Evolutionary conservation across 257 asterid species (phyloP).

Genomic region (Jasminum sambac): DNA sequence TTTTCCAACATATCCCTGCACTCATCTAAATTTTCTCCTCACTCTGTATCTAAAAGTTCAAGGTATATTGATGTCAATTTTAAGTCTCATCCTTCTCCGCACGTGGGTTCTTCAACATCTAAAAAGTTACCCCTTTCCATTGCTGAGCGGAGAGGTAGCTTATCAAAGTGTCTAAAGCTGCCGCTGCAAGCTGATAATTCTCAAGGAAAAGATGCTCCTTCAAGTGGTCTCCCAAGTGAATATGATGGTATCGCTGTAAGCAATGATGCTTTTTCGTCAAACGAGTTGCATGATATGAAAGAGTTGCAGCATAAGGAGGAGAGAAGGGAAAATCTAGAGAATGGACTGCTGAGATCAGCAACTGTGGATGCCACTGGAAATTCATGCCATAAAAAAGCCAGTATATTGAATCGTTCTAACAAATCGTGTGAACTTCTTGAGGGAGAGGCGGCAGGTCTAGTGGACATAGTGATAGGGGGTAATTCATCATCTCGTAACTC

Average conservation of each 20-base stretch:
- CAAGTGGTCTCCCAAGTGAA: constrained; percentile 19
- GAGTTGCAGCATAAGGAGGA: constrained; percentile 22
- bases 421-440: constrained; percentile 18
- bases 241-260: constrained; percentile 21
- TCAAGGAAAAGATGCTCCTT: constrained; percentile 24
- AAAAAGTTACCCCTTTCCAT: constrained; percentile 41
- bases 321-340: constrained; percentile 24
- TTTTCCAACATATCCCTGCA: constrained; percentile 27
- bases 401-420: constrained; percentile 13
- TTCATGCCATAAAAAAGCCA: constrained; percentile 22
- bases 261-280: constrained; percentile 25
- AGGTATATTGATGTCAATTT: constrained; percentile 54
- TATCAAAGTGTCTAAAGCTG: constrained; percentile 39
- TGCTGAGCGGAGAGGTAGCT: constrained; percentile 55
- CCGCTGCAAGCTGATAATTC: constrained; percentile 32
- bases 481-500: constrained; percentile 25
- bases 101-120: constrained; percentile 30
- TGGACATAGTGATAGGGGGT: constrained; percentile 25
- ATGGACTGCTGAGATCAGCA: constrained; percentile 21
- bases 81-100: constrained; percentile 39
- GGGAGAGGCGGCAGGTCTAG: constrained; percentile 17
- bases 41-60: constrained; percentile 44
- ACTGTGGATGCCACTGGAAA: constrained; percentile 16
- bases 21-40: constrained; percentile 45
- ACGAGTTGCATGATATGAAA: constrained; percentile 17